phyloP scores from a whole-genome alignment of 2,329 filamentous ascomycete genomes.

The Cercospora berteroae region DNA sequence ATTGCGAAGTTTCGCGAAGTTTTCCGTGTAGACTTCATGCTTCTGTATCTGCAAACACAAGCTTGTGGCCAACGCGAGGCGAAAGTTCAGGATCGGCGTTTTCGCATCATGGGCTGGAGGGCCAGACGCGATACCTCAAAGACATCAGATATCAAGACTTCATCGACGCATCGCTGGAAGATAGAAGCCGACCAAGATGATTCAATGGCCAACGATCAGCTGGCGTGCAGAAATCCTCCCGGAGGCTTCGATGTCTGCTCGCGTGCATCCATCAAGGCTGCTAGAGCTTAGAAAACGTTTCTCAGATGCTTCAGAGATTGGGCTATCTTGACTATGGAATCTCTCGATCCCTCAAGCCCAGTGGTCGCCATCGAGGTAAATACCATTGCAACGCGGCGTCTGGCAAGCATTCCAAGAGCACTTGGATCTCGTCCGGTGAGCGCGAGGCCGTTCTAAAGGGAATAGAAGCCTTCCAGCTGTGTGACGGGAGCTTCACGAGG shows the following conservation, averaged over 20 bases:
- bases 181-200: not conserved
- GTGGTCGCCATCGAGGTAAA: no score
- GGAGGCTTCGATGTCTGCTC: not conserved
- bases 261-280: not conserved
- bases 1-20: not conserved
- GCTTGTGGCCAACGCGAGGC: not conserved
- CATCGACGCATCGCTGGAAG: not conserved
- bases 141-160: not conserved
- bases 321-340: not conserved
- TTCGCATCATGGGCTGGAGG: not conserved
- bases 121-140: not conserved
- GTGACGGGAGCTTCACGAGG: not conserved
- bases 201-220: not conserved
- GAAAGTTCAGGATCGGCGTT: constrained; percentile 3
- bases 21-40: not conserved
- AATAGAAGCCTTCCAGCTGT: not conserved
- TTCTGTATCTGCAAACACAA: not conserved
- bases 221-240: not conserved
- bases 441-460: not conserved
- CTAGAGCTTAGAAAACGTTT: not conserved
- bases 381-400: not conserved
- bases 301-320: not conserved
- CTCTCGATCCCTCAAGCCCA: not conserved
- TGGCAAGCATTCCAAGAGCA: not conserved
- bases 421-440: not conserved